Evolutionary conservation across 495 filamentous ascomycete genomes (phyloP), one percentile per base, ranked within the genome.

Genomic region (Friedmanniomyces endolithicus): DNA sequence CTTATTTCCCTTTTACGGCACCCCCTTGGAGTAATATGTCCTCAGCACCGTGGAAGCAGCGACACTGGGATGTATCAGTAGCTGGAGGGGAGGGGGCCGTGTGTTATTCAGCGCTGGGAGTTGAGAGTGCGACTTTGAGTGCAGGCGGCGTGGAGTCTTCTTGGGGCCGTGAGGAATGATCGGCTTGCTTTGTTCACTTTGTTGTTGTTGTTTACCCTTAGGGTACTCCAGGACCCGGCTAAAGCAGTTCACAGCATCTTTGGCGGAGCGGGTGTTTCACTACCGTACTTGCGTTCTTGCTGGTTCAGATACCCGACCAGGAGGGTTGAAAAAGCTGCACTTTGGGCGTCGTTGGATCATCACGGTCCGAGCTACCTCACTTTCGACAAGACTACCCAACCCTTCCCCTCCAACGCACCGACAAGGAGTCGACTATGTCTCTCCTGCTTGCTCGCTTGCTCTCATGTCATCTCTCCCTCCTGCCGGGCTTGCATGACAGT

Each of bases 21-120:
- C 44, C 37, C n/a, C 44, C 16, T 47, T 47, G 44, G 44, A 47
- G 44, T 19, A n/a, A 47, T 27, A 47, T 47, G 44, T 47, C 44
- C 44, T 47, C 24, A 23, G 24, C 44, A 47, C 44, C 44, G 37
- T 14, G 12, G 37, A 41, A 6, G 37, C 37, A 41, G 37, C 37
- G 17, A 41, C 37, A 27, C 7, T 23, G 24, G 44, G 11, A 47
- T 47, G 44, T 47, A 47, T 47, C 44, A 47, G 23, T 47, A 47
- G 37, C 37, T 41, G 37, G 4, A 19, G 3, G 12, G 44, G 23
- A 22, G 39, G 39, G 19, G 39, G 12, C 14, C n/a, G n/a, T n/a
- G 39, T 41, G 39, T 41, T 14, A 41, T 41, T 22, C 16, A 41
- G 39, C 39, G 16, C 3, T n/a, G 39, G 39, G 39, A 31, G 4